phyloP scores from a whole-genome alignment of 306 rosid species.

The Prunus fruticosa region DNA sequence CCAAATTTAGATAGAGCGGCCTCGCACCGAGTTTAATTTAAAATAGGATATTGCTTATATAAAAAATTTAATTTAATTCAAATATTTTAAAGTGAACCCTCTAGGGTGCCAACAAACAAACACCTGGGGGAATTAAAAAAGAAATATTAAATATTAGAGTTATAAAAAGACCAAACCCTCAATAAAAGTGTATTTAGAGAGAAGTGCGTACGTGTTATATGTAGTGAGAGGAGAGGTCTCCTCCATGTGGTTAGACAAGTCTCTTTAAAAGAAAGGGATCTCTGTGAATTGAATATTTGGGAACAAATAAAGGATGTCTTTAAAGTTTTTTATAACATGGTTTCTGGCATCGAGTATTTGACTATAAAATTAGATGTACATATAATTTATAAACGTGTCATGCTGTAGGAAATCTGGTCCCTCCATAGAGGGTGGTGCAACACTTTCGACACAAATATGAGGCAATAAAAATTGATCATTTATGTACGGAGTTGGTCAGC shows the following conservation, averaged over 20 bases:
- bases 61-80: not conserved
- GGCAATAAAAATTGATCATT: not conserved
- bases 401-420: not conserved
- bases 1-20: too few relatives aligned
- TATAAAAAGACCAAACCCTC: not conserved
- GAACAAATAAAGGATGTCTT: not conserved
- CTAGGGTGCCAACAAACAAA: not conserved
- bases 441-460: not conserved
- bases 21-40: too few relatives aligned
- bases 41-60: too few relatives aligned
- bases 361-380: not conserved
- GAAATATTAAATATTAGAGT: not conserved
- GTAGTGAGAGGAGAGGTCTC: not conserved
- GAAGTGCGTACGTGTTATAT: not conserved
- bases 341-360: not conserved
- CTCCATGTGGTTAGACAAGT: not conserved
- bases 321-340: not conserved
- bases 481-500: not conserved
- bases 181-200: not conserved
- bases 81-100: not conserved
- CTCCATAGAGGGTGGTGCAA: not conserved
- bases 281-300: not conserved
- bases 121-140: slow-evolving; percentile 1
- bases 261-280: not conserved
- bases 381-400: not conserved